Conservation (phyloP, 768 basidiomycete species). For the Gautieria morchelliformis region DNA sequence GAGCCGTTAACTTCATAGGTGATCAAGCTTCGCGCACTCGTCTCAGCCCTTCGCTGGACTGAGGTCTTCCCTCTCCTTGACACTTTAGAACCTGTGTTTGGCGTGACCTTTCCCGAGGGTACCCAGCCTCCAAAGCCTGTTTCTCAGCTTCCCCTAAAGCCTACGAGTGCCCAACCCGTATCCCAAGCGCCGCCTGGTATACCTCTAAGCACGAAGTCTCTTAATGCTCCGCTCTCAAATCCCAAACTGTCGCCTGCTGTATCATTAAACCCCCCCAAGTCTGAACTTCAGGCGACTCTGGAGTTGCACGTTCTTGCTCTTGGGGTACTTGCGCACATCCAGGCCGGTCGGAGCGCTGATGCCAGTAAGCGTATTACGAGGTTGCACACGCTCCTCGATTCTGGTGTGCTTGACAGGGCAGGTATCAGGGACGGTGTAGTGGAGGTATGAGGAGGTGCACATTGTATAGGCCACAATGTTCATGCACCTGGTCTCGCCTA, state of each 20-base stretch:
- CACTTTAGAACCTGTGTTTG: constrained; percentile 40
- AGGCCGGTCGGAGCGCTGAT: constrained; percentile 39
- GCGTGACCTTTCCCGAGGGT: constrained; percentile 22
- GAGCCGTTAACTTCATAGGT: constrained; percentile 25
- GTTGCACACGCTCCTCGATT: constrained; percentile 61
- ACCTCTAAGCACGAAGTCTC: neutral
- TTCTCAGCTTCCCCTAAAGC: neutral
- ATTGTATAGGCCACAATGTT: neutral
- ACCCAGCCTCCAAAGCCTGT: neutral
- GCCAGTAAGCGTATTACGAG: constrained; percentile 43
- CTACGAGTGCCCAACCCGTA: neutral
- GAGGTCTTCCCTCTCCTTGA: constrained; percentile 38
- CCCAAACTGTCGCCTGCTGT: neutral
- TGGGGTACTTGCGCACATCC: constrained; percentile 51
- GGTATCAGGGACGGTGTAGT: constrained; percentile 29
- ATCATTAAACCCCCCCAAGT: neutral
- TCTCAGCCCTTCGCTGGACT: constrained; percentile 46
- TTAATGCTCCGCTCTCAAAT: neutral
- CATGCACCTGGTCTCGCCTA: too few species aligned
- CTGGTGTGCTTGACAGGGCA: constrained; percentile 31
- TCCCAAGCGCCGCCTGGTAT: neutral
- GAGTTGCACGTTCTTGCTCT: constrained; percentile 55
- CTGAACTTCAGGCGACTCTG: constrained; percentile 21
- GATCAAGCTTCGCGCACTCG: constrained; percentile 46
- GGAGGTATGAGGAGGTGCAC: constrained; percentile 19